A percentile compares a stretch with the other conserved stretches of the same genome.
These are phyloP conservation scores for Quercus robur DNA, from an alignment of 306 rosid genomes.

Conservation along the genomic window DNA sequence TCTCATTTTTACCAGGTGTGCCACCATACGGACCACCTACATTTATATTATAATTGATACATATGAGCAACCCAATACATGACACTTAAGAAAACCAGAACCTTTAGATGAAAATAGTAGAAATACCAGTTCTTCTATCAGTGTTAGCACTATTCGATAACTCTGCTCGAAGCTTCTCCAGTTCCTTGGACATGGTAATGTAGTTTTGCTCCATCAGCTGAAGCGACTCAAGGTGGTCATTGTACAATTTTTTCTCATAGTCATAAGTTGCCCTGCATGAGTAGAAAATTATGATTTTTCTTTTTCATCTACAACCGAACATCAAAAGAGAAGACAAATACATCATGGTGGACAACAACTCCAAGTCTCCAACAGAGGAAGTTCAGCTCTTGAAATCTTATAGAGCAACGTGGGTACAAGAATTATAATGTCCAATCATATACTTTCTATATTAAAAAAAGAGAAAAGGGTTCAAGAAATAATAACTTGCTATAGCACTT, in stretches of 20 bases:
- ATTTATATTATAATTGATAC: constrained; percentile 22
- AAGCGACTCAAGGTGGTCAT: constrained; percentile 93
- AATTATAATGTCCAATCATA: not conserved
- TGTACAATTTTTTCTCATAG: constrained; percentile 84
- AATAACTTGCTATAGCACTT: not conserved
- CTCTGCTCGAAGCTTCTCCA: constrained; percentile 94
- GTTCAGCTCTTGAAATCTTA: not conserved
- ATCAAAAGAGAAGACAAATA: not conserved
- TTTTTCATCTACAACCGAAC: not conserved
- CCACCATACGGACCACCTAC: constrained; percentile 76
- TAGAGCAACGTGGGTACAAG: not conserved
- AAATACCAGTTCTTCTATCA: constrained; percentile 70
- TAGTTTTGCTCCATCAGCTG: constrained; percentile 95
- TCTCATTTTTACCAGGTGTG: constrained; percentile 66
- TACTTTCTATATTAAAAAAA: not conserved
- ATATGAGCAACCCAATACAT: constrained; percentile 22
- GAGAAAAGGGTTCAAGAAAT: not conserved
- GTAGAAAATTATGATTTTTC: constrained; percentile 14
- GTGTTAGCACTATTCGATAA: constrained; percentile 50
- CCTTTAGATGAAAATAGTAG: constrained; percentile 17
- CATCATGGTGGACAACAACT: not conserved
- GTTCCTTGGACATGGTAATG: constrained; percentile 86
- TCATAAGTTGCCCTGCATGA: constrained; percentile 80
- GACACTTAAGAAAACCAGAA: constrained; percentile 24
- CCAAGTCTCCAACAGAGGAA: not conserved